Evolutionary conservation across 345 rosid species (phyloP).

Genomic region (Arabis hirsuta): DNA sequence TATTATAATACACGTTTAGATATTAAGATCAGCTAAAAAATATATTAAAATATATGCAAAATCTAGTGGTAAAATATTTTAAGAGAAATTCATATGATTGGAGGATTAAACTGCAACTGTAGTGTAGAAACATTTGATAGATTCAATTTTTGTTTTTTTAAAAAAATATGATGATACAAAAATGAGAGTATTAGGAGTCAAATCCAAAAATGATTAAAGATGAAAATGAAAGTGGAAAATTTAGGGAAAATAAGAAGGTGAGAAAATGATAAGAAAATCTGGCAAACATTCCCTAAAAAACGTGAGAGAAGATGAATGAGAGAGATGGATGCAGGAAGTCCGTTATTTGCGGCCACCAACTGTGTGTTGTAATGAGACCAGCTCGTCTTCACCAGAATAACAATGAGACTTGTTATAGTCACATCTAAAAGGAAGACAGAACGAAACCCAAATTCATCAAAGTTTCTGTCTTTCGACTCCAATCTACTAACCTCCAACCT

Average conservation of each 20-base stretch:
- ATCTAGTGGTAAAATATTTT: too few species aligned
- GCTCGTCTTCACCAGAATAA: conserved; percentile 15
- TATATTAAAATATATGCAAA: too few species aligned
- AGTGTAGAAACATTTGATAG: too few species aligned
- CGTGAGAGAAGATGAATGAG: conserved; percentile 1
- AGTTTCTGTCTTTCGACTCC: conserved; percentile 30
- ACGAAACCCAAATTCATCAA: conserved; percentile 7
- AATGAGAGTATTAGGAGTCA: too few species aligned
- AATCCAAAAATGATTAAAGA: background rate
- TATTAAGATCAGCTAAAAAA: too few species aligned
- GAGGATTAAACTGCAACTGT: too few species aligned
- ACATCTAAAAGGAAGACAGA: background rate
- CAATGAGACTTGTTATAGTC: background rate
- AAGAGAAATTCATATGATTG: too few species aligned
- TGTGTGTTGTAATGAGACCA: conserved; percentile 4
- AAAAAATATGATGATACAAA: too few species aligned
- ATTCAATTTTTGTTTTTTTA: too few species aligned
- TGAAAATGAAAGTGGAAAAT: background rate
- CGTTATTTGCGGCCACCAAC: conserved; percentile 26
- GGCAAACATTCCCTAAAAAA: background rate
- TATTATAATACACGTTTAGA: too few species aligned
- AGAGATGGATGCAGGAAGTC: background rate
- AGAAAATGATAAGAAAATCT: background rate
- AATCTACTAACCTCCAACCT: conserved; percentile 27
- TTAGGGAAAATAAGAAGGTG: background rate